Evolutionary conservation across 495 filamentous ascomycete genomes (phyloP), one percentile per base, ranked within the genome.

Genomic region (Penicillium robsamsonii): DNA sequence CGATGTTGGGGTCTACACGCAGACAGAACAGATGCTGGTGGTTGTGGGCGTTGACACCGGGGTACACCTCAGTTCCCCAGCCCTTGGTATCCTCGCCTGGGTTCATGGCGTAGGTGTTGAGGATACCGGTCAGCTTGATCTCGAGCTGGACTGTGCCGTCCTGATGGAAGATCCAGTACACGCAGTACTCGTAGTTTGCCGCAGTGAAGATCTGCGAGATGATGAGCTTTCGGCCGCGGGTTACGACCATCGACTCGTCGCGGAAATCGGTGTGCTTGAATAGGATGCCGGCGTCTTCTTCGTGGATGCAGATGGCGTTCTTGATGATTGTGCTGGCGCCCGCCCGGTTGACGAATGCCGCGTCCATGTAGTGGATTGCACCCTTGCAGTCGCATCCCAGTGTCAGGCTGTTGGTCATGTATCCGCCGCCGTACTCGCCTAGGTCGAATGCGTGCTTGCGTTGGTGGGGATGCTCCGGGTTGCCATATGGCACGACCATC

Each of bases 201-300:
- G 92, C 93, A 1, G 93, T 97, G 77, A 97, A 96, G 63, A 96
- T 88, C 51, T 96, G 93, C 22, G 90, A 92, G 64, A 97, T 80
- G 59, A 97, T 79, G 53, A 97, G 80, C 65, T 95, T 96, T 13
- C 92, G 84, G 30, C 84, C 92, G 42, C 93, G 87, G 12, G 92
- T 96, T 22, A 96, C 89, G 50, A 95, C 88, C 46, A 87, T 83
- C 0, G 88, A 89, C 42, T 92, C 87, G 68, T 96, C 92, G 46
- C 93, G 87, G 83, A 96, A 97, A 70, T 97, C 92, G 45, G 85
- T 90, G 76, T 97, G 93, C 75, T 97, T 97, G 80, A 94, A 96
- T 10, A 97, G 79, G 56, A 97, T 94, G 6, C 93, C 93, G 4
- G 83, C 81, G 63, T 97, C 93, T 75, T 97, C 92, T 72, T 97